Evolutionary conservation across 805 yeast species (phyloP), one percentile per base, ranked within the genome.

Genomic region (Lipomyces sp.): DNA sequence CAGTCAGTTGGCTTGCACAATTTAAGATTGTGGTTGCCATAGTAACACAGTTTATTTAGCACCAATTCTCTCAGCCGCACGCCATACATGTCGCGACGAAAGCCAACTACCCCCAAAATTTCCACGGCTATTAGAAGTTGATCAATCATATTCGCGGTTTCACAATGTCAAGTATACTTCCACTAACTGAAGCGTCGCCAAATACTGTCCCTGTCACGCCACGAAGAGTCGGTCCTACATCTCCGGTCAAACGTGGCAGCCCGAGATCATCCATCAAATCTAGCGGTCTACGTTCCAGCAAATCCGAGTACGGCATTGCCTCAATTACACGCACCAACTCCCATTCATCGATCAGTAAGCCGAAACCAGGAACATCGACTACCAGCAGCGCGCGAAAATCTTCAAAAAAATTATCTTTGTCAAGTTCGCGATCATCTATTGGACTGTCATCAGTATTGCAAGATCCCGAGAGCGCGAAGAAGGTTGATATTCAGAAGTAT

Each of bases 171-270:
- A n/a, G 48, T 42, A 18, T 42, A 24, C 48, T 42, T 5, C 58
- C 58, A n/a, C 58, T 55, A 29, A 7, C 11, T n/a, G 58, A 55
- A 15, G 45, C 58, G 39, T 55, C 58, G 58, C 45, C 45, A 11
- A 55, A 55, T 30, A 11, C 7, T 13, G 42, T 39, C 18, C 29
- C 58, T n/a, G 48, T 42, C 48, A 42, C 45, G 29, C 45, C 35
- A 33, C 45, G 35, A 24, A 34, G 11, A 24, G 15, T 29, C 1
- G 58, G 45, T 33, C 58, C 48, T 15, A 13, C 48, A 18, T 42
- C 48, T 24, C 24, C 48, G 7, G 15, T 42, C 18, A 42, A 42
- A 42, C 54, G 6, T 10, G 33, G 13, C 54, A 32, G 54, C 54
- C 10, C 54, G 54, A 33, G 34, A 13, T 51, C 54, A 5, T 51